Evolutionary conservation across 202 grass and related monocot species (phyloP), one percentile per base, ranked within the genome.

Genomic region (Eragrostis tef): DNA sequence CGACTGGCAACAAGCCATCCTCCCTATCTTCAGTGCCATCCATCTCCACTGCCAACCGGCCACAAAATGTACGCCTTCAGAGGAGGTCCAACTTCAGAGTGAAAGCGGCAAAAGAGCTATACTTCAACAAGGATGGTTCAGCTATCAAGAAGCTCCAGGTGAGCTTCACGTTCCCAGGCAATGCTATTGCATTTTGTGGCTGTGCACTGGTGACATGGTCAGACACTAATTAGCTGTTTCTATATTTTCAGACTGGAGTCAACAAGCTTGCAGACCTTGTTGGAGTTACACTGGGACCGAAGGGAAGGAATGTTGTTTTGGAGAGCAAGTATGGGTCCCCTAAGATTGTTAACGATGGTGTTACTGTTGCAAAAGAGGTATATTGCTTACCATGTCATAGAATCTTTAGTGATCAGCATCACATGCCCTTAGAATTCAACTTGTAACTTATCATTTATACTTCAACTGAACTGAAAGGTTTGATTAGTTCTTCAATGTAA

Each of bases 241-340:
- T 51, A 2, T 69, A 64, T 84, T 54, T 54, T 39, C 83, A 99
- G 96, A 86, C 11, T 86, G 96, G 96, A 75, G 96, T 99, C 9
- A 99, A 99, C 46, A 99, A 99, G 71, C 87, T 99, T 25, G 90
- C 96, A 27, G 96, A 99, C 77, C 84, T 99, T 66, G 96, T 99
- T 81, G 96, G 96, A 78, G 96, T 99, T 65, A 99, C 96, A 24
- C 79, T 99, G 62, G 93, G 96, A 58, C 96, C 96, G 11, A 99
- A 99, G 84, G 96, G 96, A 71, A 99, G 96, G 81, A 99, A 99
- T 87, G 93, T 99, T 79, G 96, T 99, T 75, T 62, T 99, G 85
- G 96, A 99, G 71, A 99, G 96, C 92, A 99, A 99, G 83, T 99
- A 99, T 65, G 96, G 96, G 51, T 99, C 96, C 54, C 96, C 96